Evolutionary conservation across 306 rosid species (phyloP), one percentile per base, ranked within the genome.

Genomic region (Clitoria ternatea): DNA sequence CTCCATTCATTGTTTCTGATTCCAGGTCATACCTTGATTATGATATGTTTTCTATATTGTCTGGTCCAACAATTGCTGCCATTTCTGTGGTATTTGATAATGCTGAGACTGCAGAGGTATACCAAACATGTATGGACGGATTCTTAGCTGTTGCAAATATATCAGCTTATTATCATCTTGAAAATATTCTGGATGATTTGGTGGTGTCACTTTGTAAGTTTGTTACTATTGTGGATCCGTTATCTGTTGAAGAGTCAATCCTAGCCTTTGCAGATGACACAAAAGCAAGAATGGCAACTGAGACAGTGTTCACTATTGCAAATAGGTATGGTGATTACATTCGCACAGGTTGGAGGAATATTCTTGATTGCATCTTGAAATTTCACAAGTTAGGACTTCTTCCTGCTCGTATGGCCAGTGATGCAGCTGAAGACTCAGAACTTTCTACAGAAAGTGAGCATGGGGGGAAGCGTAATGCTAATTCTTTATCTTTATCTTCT

Each of bases 51-150:
- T 78, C 97, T 40, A 63, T 89, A 50, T 83, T 91, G 90, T 89
- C 97, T 8, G 96, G 97, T 69, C 97, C 99, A 45, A 89, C 99
- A 23, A 86, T 94, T 84, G 99, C 99, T 73, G 97, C 96, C 27
- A 83, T 94, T 66, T 94, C 99, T 77, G 99, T 94, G 70, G 96
- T 94, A 43, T 91, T 94, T 87, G 99, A 91, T 79, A 90, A 91
- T 59, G 96, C 92, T 65, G 99, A 94, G 76, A 89, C 86, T 61
- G 96, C 83, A 65, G 97, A 89, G 66, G 87, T 94, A 35, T 89
- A 86, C 85, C 91, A 94, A 86, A 89, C 92, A 54, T 94, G 99
- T 72, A 80, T 87, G 71, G 88, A 94, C 80, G 99, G 97, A 73
- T 94, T 94, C 81, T 78, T 87, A 49, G 97, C 94, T 59, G 89